Percentiles rank a stretch among this genome's conserved stretches.
Conservation (phyloP, 1,284 basidiomycete species). For the Melampsora americana region DNA sequence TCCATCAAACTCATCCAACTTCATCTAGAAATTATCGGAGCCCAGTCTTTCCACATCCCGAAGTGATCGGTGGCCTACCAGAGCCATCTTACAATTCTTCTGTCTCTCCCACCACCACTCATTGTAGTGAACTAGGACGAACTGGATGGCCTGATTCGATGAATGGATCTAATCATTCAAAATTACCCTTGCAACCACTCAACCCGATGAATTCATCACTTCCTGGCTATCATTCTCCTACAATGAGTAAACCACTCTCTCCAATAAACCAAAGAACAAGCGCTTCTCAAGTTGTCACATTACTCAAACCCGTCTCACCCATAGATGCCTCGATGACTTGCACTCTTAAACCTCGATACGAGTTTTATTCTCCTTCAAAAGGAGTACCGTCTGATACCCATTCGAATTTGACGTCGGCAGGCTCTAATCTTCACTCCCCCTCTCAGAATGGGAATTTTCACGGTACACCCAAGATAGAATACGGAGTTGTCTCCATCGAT, state of each 20-base stretch:
- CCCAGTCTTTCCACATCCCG: neutral
- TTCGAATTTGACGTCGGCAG: neutral
- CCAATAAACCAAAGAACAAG: conserved; percentile 1
- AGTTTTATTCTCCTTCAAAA: neutral
- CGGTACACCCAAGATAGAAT: neutral
- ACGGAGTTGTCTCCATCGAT: neutral
- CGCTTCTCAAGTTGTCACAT: conserved; percentile 4
- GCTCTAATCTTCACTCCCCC: neutral
- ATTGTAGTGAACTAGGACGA: conserved; percentile 4
- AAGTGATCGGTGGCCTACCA: neutral
- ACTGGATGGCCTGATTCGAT: conserved; percentile 1
- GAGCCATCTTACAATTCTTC: neutral
- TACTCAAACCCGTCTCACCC: neutral
- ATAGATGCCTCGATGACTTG: neutral
- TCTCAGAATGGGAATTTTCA: neutral
- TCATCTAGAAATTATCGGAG: conserved; percentile 13
- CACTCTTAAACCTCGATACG: neutral
- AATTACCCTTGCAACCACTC: neutral
- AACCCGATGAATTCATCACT: neutral
- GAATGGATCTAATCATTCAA: neutral
- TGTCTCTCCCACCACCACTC: neutral
- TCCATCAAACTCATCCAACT: conserved; percentile 7
- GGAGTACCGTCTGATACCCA: neutral
- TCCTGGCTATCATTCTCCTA: conserved; percentile 9
- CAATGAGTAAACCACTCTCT: conserved; percentile 9